phyloP scores from a whole-genome alignment of 352 stramenopile genomes.

The Hyaloperonospora brassicae region DNA sequence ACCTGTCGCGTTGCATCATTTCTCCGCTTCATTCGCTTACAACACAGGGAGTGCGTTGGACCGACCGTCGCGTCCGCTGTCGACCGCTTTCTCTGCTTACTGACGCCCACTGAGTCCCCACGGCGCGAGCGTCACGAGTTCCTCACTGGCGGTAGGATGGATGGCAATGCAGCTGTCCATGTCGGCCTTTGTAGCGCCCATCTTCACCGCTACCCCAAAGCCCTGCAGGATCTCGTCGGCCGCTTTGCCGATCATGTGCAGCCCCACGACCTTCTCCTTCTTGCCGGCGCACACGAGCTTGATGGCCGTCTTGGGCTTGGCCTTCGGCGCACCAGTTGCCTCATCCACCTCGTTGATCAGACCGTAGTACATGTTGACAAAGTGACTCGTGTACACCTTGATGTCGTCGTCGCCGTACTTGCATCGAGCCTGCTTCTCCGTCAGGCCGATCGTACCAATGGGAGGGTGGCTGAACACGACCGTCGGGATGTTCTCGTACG shows the following conservation, averaged over 20 bases:
- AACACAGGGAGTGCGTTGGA: slow-evolving; percentile 2
- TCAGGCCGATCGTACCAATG: slow-evolving; percentile 92
- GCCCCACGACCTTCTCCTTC: slow-evolving; percentile 91
- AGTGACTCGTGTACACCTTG: slow-evolving; percentile 90
- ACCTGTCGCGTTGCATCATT: too few species aligned
- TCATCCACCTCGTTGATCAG: slow-evolving; percentile 66
- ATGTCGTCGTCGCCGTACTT: slow-evolving; percentile 88
- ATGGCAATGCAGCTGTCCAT: slow-evolving; percentile 95
- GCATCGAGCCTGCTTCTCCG: slow-evolving; percentile 81
- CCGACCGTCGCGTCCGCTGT: slow-evolving; percentile 2
- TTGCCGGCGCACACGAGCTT: slow-evolving; percentile 89
- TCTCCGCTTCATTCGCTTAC: neutral
- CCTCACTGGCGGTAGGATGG: slow-evolving; percentile 93
- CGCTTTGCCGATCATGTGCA: slow-evolving; percentile 93
- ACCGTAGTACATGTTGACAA: slow-evolving; percentile 95
- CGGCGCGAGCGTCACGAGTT: slow-evolving; percentile 93
- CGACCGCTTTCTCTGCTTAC: slow-evolving; percentile 5
- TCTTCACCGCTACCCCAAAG: slow-evolving; percentile 98
- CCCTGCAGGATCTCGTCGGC: slow-evolving; percentile 98
- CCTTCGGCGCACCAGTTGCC: slow-evolving; percentile 20
- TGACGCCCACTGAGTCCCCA: slow-evolving; percentile 53
- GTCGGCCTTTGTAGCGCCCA: slow-evolving; percentile 95
- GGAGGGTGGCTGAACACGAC: slow-evolving; percentile 95
- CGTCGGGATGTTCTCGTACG: slow-evolving; percentile 91
- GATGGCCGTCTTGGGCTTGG: slow-evolving; percentile 92